Conservation (phyloP, 75 land plant species). For the Azolla pinnata region DNA sequence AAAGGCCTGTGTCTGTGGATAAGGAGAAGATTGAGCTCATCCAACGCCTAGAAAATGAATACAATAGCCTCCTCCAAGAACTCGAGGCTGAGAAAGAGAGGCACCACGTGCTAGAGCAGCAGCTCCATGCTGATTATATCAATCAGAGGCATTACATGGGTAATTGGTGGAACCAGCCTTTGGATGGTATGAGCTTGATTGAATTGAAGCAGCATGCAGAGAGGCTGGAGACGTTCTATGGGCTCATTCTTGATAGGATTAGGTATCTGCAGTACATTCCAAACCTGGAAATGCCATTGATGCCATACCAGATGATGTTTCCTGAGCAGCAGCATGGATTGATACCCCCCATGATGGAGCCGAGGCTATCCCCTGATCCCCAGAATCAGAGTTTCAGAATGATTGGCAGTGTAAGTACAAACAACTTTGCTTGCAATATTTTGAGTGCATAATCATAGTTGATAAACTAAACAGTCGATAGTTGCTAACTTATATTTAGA, state of each 20-base stretch:
- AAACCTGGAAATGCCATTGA: neutral
- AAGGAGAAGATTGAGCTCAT: slow-evolving; percentile 16
- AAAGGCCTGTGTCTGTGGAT: slow-evolving; percentile 10
- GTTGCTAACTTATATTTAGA: too few relatives aligned
- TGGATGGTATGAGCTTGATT: slow-evolving; percentile 4
- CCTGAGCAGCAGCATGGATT: too few relatives aligned
- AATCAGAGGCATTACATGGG: neutral
- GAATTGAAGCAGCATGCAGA: slow-evolving; percentile 17
- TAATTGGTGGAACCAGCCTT: slow-evolving; percentile 10
- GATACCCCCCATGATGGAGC: too few relatives aligned
- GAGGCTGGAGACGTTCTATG: slow-evolving; percentile 3
- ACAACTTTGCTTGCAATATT: too few relatives aligned
- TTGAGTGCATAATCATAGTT: too few relatives aligned
- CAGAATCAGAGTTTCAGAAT: too few relatives aligned
- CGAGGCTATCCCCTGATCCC: too few relatives aligned
- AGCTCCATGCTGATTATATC: neutral
- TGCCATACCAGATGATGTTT: too few relatives aligned
- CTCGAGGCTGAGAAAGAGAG: slow-evolving; percentile 15
- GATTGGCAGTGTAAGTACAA: too few relatives aligned
- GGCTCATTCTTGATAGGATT: neutral
- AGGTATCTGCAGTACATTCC: slow-evolving; percentile 4
- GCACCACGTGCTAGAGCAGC: neutral
- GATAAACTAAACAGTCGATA: too few relatives aligned
- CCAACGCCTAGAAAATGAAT: slow-evolving; percentile 17
- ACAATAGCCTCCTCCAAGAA: slow-evolving; percentile 20